phyloP scores from a whole-genome alignment of 257 asterid species.

The Gentiana straminea region DNA sequence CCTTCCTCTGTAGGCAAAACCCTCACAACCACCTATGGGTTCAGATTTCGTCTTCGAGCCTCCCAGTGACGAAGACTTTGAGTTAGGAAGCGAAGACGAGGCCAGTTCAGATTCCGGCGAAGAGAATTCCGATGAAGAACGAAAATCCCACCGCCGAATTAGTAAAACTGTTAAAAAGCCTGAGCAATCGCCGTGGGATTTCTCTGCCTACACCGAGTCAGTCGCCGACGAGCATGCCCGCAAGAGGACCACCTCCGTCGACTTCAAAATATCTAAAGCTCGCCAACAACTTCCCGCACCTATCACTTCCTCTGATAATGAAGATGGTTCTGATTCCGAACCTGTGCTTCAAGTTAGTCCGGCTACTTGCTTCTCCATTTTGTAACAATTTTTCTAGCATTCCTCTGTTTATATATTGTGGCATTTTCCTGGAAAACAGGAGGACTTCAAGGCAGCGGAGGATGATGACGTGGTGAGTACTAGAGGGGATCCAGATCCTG shows the following conservation, averaged over 20 bases:
- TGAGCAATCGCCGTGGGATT: conserved; percentile 94
- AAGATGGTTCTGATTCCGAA: conserved; percentile 40
- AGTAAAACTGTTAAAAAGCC: conserved; percentile 29
- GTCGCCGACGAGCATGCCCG: conserved; percentile 73
- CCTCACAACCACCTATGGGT: conserved; percentile 28
- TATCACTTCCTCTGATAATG: conserved; percentile 17
- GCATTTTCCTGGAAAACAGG: conserved; percentile 23
- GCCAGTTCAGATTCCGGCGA: not conserved
- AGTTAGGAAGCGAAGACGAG: conserved; percentile 10
- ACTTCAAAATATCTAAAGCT: conserved; percentile 56
- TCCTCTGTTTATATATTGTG: no score
- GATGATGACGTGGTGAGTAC: conserved; percentile 31
- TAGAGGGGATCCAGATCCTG: conserved; percentile 27
- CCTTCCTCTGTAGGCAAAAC: no score
- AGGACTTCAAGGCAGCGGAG: conserved; percentile 49
- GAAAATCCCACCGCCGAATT: conserved; percentile 8
- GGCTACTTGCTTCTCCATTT: not conserved
- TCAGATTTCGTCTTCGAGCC: conserved; percentile 55
- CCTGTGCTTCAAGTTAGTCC: conserved; percentile 49
- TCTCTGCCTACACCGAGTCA: conserved; percentile 71
- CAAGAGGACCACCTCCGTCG: conserved; percentile 79
- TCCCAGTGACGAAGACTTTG: conserved; percentile 82
- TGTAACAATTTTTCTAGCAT: not conserved
- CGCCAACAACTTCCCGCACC: conserved; percentile 31
- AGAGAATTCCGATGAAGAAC: conserved; percentile 8